Conservation (phyloP, 306 rosid species). For the Casuarina glauca region DNA sequence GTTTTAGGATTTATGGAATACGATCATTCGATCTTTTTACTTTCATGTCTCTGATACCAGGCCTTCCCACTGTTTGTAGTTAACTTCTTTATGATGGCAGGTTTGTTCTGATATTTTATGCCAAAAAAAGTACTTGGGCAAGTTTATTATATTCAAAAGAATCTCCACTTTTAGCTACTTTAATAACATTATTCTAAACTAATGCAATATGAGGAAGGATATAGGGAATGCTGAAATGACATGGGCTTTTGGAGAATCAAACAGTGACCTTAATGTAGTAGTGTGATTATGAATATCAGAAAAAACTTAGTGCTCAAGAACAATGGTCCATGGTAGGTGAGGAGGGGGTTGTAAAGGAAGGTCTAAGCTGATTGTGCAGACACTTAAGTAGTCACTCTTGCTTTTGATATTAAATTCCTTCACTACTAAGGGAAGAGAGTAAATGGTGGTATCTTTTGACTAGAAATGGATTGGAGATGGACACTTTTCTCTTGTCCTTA, state of each 20-base stretch:
- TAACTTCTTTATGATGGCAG: neutral
- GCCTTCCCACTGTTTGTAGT: neutral
- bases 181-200: neutral
- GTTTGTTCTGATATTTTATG: neutral
- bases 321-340: neutral
- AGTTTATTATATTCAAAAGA: neutral
- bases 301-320: constrained; percentile 1
- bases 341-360: neutral
- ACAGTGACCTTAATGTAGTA: neutral
- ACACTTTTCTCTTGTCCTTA: constrained; percentile 36
- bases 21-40: neutral
- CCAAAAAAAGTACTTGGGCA: too few species aligned
- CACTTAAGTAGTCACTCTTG: constrained; percentile 21
- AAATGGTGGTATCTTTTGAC: constrained; percentile 39
- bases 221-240: neutral
- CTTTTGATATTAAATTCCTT: constrained; percentile 43
- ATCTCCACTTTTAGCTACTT: neutral
- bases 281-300: neutral
- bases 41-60: neutral
- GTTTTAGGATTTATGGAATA: neutral
- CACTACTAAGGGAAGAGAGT: constrained; percentile 36
- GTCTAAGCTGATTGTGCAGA: neutral
- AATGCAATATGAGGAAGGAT: neutral
- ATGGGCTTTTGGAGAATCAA: neutral
- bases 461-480: constrained; percentile 30